phyloP scores from a whole-genome alignment of 495 filamentous ascomycete species.

The Penicillium bialowiezense region DNA sequence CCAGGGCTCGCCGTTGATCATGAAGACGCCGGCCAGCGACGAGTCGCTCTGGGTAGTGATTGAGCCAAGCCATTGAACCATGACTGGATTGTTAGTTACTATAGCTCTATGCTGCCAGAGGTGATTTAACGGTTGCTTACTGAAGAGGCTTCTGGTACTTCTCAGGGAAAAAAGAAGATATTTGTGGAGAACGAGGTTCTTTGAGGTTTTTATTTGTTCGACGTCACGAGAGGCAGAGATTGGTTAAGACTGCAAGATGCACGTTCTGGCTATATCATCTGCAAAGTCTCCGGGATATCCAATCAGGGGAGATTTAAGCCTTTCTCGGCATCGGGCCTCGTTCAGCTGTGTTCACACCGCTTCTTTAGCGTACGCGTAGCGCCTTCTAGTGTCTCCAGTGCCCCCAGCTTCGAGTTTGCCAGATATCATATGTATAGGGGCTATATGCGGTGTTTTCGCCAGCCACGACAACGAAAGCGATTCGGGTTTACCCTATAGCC shows the following conservation, averaged over 20 bases:
- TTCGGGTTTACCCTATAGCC: no score
- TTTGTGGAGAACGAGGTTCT: not conserved
- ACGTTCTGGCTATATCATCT: not conserved
- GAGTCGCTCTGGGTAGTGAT: not conserved
- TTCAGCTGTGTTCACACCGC: not conserved
- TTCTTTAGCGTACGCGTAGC: not conserved
- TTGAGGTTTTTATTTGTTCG: not conserved
- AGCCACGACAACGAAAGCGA: no score
- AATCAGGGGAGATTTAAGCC: not conserved
- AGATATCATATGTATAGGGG: no score
- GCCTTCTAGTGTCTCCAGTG: no score
- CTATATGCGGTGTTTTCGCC: no score
- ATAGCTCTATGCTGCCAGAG: no score
- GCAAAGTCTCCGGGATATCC: not conserved
- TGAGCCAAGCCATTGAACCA: conserved; percentile 7
- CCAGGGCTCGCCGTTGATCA: conserved; percentile 7
- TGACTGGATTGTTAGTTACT: not conserved
- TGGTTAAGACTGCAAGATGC: not conserved
- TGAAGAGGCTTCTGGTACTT: not conserved
- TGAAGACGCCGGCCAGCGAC: conserved; percentile 6
- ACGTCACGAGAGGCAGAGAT: not conserved
- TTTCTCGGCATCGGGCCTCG: not conserved
- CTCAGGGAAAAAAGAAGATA: not conserved
- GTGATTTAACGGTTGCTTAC: no score
- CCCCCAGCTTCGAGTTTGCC: no score